These are phyloP conservation scores for Acacia melanoxylon DNA, from an alignment of 306 rosid species.

Conservation along the genomic window DNA sequence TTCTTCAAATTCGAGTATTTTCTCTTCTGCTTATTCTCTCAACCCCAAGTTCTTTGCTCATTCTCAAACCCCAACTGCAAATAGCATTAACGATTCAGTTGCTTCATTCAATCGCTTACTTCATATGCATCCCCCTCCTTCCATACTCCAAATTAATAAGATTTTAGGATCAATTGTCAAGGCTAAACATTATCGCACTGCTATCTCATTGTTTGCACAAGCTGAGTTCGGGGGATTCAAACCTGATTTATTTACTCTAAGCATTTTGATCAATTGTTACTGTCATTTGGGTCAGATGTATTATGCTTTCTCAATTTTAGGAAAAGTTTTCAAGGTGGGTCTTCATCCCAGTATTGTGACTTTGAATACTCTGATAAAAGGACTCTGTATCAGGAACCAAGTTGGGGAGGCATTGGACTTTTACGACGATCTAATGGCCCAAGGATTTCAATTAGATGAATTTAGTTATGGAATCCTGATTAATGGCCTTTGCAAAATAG, in stretches of 20 bases:
- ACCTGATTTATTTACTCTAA: background rate
- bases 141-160: background rate
- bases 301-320: background rate
- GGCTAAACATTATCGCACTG: background rate
- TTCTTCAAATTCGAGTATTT: background rate
- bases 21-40: background rate
- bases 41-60: background rate
- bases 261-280: background rate
- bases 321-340: background rate
- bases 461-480: too few relatives aligned
- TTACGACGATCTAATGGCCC: too few relatives aligned
- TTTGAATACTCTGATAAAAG: background rate
- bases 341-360: background rate
- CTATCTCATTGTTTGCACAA: background rate
- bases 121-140: background rate
- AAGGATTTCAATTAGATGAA: too few relatives aligned
- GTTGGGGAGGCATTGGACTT: background rate
- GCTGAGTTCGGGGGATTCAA: background rate
- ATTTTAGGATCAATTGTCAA: background rate
- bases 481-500: too few relatives aligned
- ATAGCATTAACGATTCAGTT: background rate
- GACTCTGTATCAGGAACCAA: background rate
- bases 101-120: background rate
- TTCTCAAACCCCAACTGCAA: background rate
- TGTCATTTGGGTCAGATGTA: background rate